These are phyloP conservation scores for Pseudopediastrum boryanum DNA, from an alignment of 139 green algal species.

Conservation along the genomic window DNA sequence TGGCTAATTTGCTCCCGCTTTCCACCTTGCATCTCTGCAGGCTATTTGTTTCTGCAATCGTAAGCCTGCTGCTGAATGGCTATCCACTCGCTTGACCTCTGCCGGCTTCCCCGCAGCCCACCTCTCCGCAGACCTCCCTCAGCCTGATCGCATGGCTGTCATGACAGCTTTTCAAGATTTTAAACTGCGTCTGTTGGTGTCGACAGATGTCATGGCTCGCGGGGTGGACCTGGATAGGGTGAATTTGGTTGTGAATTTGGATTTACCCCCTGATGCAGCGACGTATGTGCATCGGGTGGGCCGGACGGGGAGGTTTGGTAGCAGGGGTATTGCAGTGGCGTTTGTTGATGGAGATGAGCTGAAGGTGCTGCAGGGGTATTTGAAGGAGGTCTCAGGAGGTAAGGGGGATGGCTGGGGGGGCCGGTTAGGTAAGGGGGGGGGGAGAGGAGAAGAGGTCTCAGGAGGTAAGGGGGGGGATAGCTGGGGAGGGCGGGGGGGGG, in stretches of 20 bases:
- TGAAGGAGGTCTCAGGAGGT: constrained; percentile 44
- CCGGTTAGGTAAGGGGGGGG: background rate
- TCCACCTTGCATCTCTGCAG: too few relatives aligned
- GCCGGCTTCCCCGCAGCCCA: constrained; percentile 67
- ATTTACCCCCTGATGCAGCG: constrained; percentile 66
- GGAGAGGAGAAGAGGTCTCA: background rate
- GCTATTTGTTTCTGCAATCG: constrained; percentile 82
- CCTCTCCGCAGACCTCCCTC: constrained; percentile 62
- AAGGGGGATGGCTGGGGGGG: background rate
- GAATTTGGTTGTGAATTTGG: constrained; percentile 83
- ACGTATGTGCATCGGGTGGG: constrained; percentile 70
- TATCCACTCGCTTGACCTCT: constrained; percentile 55
- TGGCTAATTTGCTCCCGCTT: too few relatives aligned
- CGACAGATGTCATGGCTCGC: constrained; percentile 81
- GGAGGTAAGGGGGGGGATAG: background rate
- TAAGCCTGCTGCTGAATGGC: constrained; percentile 61
- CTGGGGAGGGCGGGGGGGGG: background rate
- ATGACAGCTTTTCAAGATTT: constrained; percentile 70
- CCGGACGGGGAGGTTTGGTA: constrained; percentile 84
- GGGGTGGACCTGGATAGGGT: constrained; percentile 85
- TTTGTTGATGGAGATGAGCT: constrained; percentile 62
- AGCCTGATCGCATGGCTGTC: constrained; percentile 55
- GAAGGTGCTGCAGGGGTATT: constrained; percentile 39
- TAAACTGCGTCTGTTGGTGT: constrained; percentile 65
- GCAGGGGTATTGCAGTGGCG: constrained; percentile 62